Base-by-base conservation (phyloP, 768 basidiomycete species). In the Suillus spraguei region DNA sequence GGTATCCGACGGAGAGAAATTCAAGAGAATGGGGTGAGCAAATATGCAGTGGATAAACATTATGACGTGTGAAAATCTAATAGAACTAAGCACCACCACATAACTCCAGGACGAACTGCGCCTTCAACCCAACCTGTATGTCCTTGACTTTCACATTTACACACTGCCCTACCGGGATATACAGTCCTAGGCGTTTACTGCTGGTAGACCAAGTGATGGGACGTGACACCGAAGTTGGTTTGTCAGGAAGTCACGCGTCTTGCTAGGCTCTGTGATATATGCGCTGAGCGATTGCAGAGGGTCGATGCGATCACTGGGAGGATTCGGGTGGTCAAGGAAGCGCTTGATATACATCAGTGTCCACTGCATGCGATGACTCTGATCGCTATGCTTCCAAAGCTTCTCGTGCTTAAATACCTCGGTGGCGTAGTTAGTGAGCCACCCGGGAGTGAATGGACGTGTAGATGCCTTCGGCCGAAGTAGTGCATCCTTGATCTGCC, bases 401-500 rank as follows among this genome's bases (percentile, higher is more conserved):
- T 67, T 73, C 60, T 87, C 84, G 50, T 68, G 71, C 35, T 69
- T 67, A 52, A 70, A 72, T 42, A 83, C 69, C 44, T 82, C 71
- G 2, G 74, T 66, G 10, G 75, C 80, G 61, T 85, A 79, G 13
- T 70, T 72, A 68, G 76, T 71, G 69, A 93, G 67, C 73, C 81
- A 82, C 36, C 78, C 75, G 3, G 68, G 55, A 36, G 78, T 77
- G 68, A 91, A 88, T 4, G 81, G 73, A 4, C 81, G 77, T 2
- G 72, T 69, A 53, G 62, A 63, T 6, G 79, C 74, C 42, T 63
- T 66, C 8, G 71, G 72, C 14, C 73, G 76, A 8, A 90, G 77
- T 13, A 99, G 75, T 6, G 84, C 85, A 58, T 88, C 79, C 71
- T 97, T 96, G 76, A 99, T 86, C 74, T 99, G 96, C 94, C 95